These are phyloP conservation scores for Avena insularis DNA, from an alignment of 176 grass and related monocot species.

Conservation along the genomic window DNA sequence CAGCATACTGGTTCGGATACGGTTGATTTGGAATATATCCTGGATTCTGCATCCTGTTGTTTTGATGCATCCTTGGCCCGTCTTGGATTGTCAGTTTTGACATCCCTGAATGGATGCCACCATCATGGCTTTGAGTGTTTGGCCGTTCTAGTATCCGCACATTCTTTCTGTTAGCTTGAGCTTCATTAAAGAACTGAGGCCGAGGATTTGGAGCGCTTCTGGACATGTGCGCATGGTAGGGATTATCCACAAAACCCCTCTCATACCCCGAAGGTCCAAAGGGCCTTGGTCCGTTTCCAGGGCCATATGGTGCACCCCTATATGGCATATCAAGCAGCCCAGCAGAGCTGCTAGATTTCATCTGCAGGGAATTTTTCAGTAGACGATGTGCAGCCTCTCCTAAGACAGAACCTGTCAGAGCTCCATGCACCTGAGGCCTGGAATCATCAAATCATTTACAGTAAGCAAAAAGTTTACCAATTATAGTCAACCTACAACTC, in stretches of 20 bases:
- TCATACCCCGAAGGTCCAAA: conserved; percentile 70
- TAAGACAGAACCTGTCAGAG: conserved; percentile 80
- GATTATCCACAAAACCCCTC: conserved; percentile 61
- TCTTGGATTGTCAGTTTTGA: conserved; percentile 68
- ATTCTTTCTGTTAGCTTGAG: conserved; percentile 61
- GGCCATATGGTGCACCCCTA: conserved; percentile 49
- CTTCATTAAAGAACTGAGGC: conserved; percentile 58
- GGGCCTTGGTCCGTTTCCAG: conserved; percentile 60
- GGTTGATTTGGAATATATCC: conserved; percentile 48
- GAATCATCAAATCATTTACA: conserved; percentile 37
- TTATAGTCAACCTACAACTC: conserved; percentile 32
- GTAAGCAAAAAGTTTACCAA: not conserved
- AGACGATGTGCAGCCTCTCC: conserved; percentile 93
- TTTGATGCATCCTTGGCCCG: conserved; percentile 49
- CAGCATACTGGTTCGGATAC: conserved; percentile 43
- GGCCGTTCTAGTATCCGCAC: conserved; percentile 53
- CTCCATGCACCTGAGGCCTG: conserved; percentile 86
- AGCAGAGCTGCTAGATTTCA: conserved; percentile 64
- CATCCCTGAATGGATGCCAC: conserved; percentile 58
- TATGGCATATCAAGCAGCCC: conserved; percentile 72
- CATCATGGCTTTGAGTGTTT: conserved; percentile 47
- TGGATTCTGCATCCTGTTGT: conserved; percentile 50
- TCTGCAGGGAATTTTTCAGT: conserved; percentile 91
- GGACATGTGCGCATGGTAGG: conserved; percentile 44
- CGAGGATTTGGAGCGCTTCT: conserved; percentile 63